Percentiles rank a stretch among this genome's conserved stretches.
phyloP scores from a whole-genome alignment of 1,284 basidiomycete genomes.

The Cutaneotrichosporon cutaneum region DNA sequence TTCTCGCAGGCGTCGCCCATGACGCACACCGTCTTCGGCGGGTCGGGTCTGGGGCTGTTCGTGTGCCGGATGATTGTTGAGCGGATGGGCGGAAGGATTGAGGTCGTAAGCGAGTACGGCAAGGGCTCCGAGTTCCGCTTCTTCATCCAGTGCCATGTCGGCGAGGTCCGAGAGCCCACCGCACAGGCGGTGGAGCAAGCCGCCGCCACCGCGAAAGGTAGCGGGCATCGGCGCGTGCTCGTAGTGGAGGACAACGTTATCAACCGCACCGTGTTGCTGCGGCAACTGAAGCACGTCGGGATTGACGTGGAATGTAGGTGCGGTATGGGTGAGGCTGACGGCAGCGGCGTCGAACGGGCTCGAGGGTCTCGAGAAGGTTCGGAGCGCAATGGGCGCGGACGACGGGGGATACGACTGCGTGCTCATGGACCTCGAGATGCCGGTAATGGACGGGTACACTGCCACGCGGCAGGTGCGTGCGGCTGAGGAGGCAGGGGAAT shows the following conservation, averaged over 20 bases:
- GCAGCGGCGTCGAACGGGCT: neutral
- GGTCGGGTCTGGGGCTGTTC: constrained; percentile 42
- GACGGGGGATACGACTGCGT: constrained; percentile 24
- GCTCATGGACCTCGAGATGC: constrained; percentile 40
- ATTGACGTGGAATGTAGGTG: constrained; percentile 37
- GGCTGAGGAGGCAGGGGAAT: constrained; percentile 36
- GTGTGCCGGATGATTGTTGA: constrained; percentile 38
- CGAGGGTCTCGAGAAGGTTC: neutral
- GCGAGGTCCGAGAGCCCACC: neutral
- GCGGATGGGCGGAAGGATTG: constrained; percentile 37
- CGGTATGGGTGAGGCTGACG: constrained; percentile 18
- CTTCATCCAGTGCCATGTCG: constrained; percentile 28
- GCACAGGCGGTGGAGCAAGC: neutral
- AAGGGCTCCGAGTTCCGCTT: constrained; percentile 53
- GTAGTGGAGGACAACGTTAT: constrained; percentile 50
- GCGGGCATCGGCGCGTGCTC: constrained; percentile 16
- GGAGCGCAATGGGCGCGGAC: too few species aligned
- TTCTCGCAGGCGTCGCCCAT: constrained; percentile 36
- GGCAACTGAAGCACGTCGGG: constrained; percentile 46
- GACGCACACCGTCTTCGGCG: constrained; percentile 39
- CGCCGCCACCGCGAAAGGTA: neutral
- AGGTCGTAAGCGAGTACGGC: constrained; percentile 31
- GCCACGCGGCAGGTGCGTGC: constrained; percentile 41
- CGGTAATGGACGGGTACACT: constrained; percentile 51
- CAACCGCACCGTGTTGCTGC: constrained; percentile 48